Evolutionary conservation across 2,329 filamentous ascomycete genomes (phyloP).

Genomic region (Bipolaris oryzae): DNA sequence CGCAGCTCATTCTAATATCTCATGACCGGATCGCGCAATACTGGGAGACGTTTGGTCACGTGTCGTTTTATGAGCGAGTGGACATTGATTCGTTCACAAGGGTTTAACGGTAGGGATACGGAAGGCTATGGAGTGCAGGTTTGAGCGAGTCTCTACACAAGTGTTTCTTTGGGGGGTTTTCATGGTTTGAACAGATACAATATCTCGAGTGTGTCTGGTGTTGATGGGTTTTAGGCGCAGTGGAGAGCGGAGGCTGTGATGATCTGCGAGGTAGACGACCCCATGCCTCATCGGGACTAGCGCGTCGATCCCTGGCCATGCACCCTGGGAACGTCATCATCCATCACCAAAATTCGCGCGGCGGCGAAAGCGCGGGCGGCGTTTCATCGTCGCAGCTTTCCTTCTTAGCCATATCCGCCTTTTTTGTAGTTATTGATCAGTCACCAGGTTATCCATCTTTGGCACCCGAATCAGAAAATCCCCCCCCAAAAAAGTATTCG

Average conservation of each 20-base stretch:
- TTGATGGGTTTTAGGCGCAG: not conserved
- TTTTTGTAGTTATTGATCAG: not conserved
- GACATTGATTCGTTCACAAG: slow-evolving; percentile 50
- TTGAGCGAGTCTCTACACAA: not conserved
- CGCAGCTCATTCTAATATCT: slow-evolving; percentile 78
- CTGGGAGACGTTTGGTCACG: slow-evolving; percentile 68
- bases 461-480: too few species aligned
- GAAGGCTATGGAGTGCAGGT: not conserved
- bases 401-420: not conserved
- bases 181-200: not conserved
- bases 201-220: not conserved
- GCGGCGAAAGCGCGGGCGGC: not conserved
- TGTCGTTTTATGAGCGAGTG: slow-evolving; percentile 57
- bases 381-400: not conserved
- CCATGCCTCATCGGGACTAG: not conserved
- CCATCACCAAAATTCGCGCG: slow-evolving; percentile 20
- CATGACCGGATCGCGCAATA: slow-evolving; percentile 79
- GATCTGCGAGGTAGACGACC: not conserved
- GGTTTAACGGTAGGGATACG: slow-evolving; percentile 10
- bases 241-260: not conserved
- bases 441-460: not conserved
- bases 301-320: slow-evolving; percentile 1
- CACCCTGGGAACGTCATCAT: slow-evolving; percentile 17
- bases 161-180: not conserved
- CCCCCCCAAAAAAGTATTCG: too few species aligned